These are phyloP conservation scores for Pisolithus sp. DNA, from an alignment of 768 basidiomycete genomes.

Conservation along the genomic window DNA sequence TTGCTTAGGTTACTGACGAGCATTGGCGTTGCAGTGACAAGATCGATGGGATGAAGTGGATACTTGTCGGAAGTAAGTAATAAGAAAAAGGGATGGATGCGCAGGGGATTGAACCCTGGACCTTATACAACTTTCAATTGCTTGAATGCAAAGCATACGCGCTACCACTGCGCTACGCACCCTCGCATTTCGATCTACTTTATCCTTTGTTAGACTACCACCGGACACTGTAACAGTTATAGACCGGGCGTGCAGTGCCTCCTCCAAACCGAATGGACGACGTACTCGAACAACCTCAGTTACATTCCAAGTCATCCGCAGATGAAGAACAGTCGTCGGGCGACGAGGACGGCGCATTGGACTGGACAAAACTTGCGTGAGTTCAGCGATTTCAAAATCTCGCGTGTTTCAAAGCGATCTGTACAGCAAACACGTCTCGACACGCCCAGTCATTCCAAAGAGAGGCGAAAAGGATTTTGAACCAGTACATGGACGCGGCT, in stretches of 20 bases:
- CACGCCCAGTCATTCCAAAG: constrained; percentile 80
- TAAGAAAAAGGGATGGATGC: constrained; percentile 26
- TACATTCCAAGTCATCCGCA: constrained; percentile 5
- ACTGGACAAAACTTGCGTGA: constrained; percentile 77
- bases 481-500: constrained; percentile 58
- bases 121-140: constrained; percentile 29
- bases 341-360: constrained; percentile 71
- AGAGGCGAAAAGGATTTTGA: constrained; percentile 98
- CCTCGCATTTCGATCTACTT: background rate
- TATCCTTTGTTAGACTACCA: no score
- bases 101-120: constrained; percentile 40
- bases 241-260: no score
- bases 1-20: constrained; percentile 37
- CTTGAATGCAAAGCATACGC: constrained; percentile 36
- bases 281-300: constrained; percentile 40
- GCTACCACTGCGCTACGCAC: constrained; percentile 28
- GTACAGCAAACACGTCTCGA: constrained; percentile 18
- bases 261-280: constrained; percentile 35
- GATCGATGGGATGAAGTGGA: no score
- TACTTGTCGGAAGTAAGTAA: no score
- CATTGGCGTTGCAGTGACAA: constrained; percentile 42
- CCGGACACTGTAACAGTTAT: no score
- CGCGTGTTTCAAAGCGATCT: constrained; percentile 1
- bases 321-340: constrained; percentile 48
- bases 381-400: constrained; percentile 10